Conservation (phyloP, 2,329 filamentous ascomycete species). For the Botrytis fragariae region DNA sequence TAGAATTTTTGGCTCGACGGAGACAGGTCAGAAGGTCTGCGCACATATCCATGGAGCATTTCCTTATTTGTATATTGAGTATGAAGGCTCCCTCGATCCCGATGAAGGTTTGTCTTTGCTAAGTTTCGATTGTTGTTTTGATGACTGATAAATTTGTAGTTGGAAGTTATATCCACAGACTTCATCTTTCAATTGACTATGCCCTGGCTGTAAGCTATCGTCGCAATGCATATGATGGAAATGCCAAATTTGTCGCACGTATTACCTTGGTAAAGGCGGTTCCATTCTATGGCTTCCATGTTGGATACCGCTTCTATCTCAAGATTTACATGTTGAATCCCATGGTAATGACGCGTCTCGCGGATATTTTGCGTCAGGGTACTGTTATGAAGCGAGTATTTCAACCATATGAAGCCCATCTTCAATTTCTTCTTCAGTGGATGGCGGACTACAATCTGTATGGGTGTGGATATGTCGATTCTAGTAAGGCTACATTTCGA, state of each 20-base stretch:
- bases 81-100: constrained; percentile 64
- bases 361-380: constrained; percentile 84
- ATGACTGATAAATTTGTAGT: constrained; percentile 49
- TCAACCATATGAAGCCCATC: constrained; percentile 90
- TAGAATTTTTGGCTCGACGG: constrained; percentile 86
- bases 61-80: constrained; percentile 92
- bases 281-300: constrained; percentile 93
- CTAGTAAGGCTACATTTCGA: constrained; percentile 68
- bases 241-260: constrained; percentile 75
- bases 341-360: constrained; percentile 77
- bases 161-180: constrained; percentile 68
- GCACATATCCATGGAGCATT: constrained; percentile 94
- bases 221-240: constrained; percentile 67
- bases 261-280: constrained; percentile 90
- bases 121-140: neutral
- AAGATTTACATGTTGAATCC: constrained; percentile 96
- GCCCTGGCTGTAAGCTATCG: constrained; percentile 84
- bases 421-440: constrained; percentile 92
- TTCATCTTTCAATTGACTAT: constrained; percentile 87
- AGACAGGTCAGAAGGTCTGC: constrained; percentile 93
- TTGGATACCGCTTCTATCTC: constrained; percentile 86
- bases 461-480: constrained; percentile 84
- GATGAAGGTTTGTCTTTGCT: constrained; percentile 58
- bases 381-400: constrained; percentile 79
- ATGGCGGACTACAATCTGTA: constrained; percentile 99